Evolutionary conservation across 83 land plant species (phyloP).

Genomic region (Thuja plicata): DNA sequence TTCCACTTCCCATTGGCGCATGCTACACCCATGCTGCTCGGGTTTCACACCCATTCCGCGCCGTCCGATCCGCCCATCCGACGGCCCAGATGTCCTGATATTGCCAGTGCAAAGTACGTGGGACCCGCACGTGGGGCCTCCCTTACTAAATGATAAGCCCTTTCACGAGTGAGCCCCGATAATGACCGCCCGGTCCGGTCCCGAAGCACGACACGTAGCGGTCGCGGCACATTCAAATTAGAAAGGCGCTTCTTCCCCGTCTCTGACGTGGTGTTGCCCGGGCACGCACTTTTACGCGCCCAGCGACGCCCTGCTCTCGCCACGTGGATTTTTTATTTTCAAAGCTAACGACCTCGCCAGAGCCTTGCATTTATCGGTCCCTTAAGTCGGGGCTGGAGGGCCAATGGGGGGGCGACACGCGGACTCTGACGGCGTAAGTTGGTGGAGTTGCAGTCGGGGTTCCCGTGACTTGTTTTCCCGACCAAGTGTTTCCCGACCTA

Average conservation of each 20-base stretch:
- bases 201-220: not conserved
- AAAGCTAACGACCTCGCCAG: not conserved
- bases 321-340: not conserved
- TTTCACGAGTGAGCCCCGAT: not conserved
- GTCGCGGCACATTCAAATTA: not conserved
- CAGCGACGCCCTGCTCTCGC: not conserved
- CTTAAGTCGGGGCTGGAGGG: not conserved
- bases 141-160: not conserved
- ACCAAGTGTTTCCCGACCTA: not conserved
- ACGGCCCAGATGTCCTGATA: not conserved
- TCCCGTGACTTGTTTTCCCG: conserved; percentile 12
- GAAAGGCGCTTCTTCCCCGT: conserved; percentile 1
- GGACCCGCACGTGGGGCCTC: not conserved
- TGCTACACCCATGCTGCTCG: conserved; percentile 11
- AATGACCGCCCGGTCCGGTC: not conserved
- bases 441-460: not conserved
- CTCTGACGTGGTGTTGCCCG: not conserved
- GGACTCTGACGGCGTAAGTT: not conserved
- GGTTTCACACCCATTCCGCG: not conserved
- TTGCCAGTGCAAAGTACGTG: not conserved
- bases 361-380: conserved; percentile 5
- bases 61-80: not conserved
- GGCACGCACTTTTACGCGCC: conserved; percentile 11
- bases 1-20: conserved; percentile 13
- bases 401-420: not conserved